Evolutionary conservation across 2,329 filamentous ascomycete species (phyloP), one percentile per base, ranked within the genome.

Genomic region (Plectosphaerella plurivora): DNA sequence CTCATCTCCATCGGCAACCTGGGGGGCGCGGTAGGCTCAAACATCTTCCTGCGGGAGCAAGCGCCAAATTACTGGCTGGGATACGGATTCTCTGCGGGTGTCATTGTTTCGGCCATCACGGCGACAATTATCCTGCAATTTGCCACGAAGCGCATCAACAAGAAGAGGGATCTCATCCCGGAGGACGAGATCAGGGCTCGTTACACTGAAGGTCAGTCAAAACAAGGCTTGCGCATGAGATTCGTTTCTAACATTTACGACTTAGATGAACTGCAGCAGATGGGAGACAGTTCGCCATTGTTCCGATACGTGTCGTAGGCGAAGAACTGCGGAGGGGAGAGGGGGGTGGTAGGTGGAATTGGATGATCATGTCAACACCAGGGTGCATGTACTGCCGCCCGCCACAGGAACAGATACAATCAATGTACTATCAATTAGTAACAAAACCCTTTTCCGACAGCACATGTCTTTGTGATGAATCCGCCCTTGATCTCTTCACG

Each of bases 271-370:
- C 46, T 52, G 16, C 35, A 54, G 47, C 65, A 68, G 51, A 54
- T 69, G 49, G 67, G 67, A 4, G 67, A 70, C 55, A 48, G 33
- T 12, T 48, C 44, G 33, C 50, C 50, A n/a, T 18, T 44, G n/a
- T 52, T 47, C 39, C 35, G 50, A 14, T 52, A 52, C 20, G 49
- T 51, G 24, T 46, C 39, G 5, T 51, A 45, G 14, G 37, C 37
- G 37, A 39, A 14, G 12, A n/a, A 18, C 37, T 39, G 37, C 37
- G 8, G 33, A 39, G 37, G 28, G 28, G 28, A 15, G 37, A n/a
- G n/a, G n/a, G n/a, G n/a, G n/a, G n/a, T n/a, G 10, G 3, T 37
- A 7, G 8, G 35, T 37, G 37, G 5, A 39, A 39, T n/a, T 39
- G 37, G 37, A 39, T 39, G 37, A 5, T 39, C 14, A 9, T 39